phyloP scores from a whole-genome alignment of 2,329 filamentous ascomycete genomes.

The Diaporthe citriasiana region DNA sequence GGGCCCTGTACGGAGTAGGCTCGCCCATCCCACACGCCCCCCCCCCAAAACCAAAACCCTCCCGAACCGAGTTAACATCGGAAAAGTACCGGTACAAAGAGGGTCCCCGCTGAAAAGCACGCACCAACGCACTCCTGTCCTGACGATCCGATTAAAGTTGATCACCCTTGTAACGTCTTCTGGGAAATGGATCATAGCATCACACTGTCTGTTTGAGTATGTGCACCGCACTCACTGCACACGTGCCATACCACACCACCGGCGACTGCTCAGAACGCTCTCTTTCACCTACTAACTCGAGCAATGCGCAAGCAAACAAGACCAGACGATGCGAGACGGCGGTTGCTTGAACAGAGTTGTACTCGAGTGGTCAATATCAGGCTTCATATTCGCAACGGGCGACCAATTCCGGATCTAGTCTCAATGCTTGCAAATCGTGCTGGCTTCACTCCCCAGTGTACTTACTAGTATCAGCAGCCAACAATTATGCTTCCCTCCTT shows the following conservation, averaged over 20 bases:
- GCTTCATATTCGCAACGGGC: constrained; percentile 16
- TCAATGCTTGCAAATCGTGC: neutral
- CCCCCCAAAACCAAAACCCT: neutral
- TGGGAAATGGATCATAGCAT: constrained; percentile 20
- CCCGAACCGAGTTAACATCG: constrained; percentile 1
- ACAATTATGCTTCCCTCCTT: neutral
- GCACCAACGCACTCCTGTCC: constrained; percentile 28
- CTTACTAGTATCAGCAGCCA: neutral
- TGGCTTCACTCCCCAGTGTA: neutral
- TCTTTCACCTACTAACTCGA: neutral
- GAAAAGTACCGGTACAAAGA: constrained; percentile 24
- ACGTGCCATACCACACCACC: constrained; percentile 6
- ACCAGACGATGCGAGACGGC: constrained; percentile 22
- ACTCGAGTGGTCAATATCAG: neutral
- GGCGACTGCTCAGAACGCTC: neutral
- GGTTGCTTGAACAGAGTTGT: constrained; percentile 9
- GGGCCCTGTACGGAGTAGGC: constrained; percentile 1
- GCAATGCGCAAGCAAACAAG: neutral
- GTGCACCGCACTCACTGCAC: constrained; percentile 2
- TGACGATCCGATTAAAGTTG: constrained; percentile 34
- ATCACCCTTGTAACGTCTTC: constrained; percentile 32
- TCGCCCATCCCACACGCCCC: neutral
- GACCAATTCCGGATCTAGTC: constrained; percentile 1
- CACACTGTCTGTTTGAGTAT: neutral
- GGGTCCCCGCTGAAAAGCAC: constrained; percentile 27